Evolutionary conservation across 257 asterid genomes (phyloP), one percentile per base, ranked within the genome.

Genomic region (Misopates orontium): DNA sequence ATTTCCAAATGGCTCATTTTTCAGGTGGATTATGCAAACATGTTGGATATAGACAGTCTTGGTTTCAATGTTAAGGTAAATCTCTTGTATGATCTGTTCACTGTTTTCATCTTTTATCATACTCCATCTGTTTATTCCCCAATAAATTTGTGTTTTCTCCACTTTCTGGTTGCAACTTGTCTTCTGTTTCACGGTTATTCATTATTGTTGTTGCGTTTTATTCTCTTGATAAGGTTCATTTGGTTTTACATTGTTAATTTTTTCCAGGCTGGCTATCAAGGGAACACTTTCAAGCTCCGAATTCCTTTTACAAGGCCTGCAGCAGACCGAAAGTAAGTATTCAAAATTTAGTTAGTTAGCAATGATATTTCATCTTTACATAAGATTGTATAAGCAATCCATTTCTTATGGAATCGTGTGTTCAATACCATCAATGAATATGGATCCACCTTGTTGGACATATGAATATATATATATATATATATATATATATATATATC

Each of bases 11-110:
- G 53, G 18, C 60, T 54, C 19, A 31, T 73, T 70, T 55, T 70
- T 50, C 87, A 93, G 99, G 95, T 93, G 71, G 95, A 90, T 20
- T 90, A 48, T 65, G 95, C 97, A 0, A 50, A 85, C 79, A 93
- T 93, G 80, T 49, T 90, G 82, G 96, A 93, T 67, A 72, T 87
- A 20, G 99, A 93, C 79, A 93, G 97, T 68, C 85, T 93, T 69
- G 99, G 97, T 55, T 78, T 93, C 78, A 85, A 86, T 72, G 99
- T 85, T 69, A 89, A 93, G 98, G 98, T 89, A 39, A 41, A 56
- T 67, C 67, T 40, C 58, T 36, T 49, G 32, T 60, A 67, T 69
- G 70, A 41, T 25, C 19, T 40, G 24, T 5, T 31, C 24, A 14
- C 62, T 41, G 12, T 51, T 53, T 13, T 41, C 31, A 45, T 25